phyloP scores from a whole-genome alignment of 1,139 yeast genomes.

The Pichia sp. region DNA sequence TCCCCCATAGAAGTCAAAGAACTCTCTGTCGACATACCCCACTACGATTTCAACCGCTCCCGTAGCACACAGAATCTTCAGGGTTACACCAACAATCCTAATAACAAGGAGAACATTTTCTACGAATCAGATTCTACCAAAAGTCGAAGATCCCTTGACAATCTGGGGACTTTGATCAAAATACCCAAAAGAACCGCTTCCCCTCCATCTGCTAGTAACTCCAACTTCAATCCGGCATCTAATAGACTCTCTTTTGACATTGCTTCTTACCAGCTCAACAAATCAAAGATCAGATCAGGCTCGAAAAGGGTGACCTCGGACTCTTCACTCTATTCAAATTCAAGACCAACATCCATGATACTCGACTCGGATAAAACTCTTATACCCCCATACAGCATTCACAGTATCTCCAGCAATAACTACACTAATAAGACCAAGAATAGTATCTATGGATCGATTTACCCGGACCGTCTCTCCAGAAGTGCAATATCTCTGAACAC shows the following conservation, averaged over 20 bases:
- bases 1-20: conserved; percentile 2
- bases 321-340: conserved; percentile 10
- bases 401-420: not conserved
- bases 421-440: not conserved
- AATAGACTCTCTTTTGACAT: conserved; percentile 11
- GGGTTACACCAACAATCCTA: not conserved
- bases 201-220: not conserved
- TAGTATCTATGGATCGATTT: not conserved
- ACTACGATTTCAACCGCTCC: not conserved
- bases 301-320: conserved; percentile 10
- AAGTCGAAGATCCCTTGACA: conserved; percentile 5
- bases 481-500: conserved; percentile 6
- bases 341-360: conserved; percentile 12
- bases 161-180: conserved; percentile 9
- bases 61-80: not conserved
- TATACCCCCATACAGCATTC: conserved; percentile 3
- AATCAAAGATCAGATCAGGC: not conserved
- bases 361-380: conserved; percentile 4
- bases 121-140: not conserved
- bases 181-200: conserved; percentile 5
- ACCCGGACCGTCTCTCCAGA: not conserved
- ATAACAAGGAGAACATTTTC: not conserved
- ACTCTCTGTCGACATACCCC: not conserved
- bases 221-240: not conserved
- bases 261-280: conserved; percentile 6